Percentiles rank a stretch among this genome's conserved stretches.
Evolutionary conservation across 2,329 filamentous ascomycete species (phyloP).

Genomic region (Xylaria sp.): DNA sequence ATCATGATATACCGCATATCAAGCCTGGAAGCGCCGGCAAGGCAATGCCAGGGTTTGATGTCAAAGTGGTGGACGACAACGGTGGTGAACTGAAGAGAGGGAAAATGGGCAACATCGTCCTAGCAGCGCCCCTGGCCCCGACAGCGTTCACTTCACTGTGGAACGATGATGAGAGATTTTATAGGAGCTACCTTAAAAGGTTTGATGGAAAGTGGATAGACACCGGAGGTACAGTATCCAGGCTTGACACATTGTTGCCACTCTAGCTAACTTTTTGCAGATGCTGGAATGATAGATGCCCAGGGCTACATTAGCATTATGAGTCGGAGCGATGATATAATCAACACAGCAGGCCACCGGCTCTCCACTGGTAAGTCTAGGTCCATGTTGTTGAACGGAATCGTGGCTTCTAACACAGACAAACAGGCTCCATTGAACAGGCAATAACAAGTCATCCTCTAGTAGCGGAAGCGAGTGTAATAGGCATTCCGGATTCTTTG

Average conservation of each 20-base stretch:
- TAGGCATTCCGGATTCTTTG: slow-evolving; percentile 80
- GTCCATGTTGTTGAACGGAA: not conserved
- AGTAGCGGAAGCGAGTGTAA: slow-evolving; percentile 82
- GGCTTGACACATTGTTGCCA: not conserved
- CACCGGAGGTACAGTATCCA: slow-evolving; percentile 60
- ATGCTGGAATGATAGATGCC: slow-evolving; percentile 82
- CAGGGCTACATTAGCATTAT: slow-evolving; percentile 70
- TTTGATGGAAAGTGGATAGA: slow-evolving; percentile 86
- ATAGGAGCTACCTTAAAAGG: slow-evolving; percentile 79
- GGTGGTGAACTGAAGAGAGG: slow-evolving; percentile 72
- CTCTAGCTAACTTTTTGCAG: slow-evolving; percentile 38
- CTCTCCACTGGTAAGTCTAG: slow-evolving; percentile 75
- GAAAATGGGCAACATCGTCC: slow-evolving; percentile 88
- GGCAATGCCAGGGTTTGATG: slow-evolving; percentile 88
- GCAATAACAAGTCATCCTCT: slow-evolving; percentile 79
- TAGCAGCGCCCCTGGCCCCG: slow-evolving; percentile 79
- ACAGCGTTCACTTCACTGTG: slow-evolving; percentile 86
- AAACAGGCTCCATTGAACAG: slow-evolving; percentile 80
- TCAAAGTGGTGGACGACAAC: slow-evolving; percentile 79
- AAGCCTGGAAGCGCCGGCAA: slow-evolving; percentile 89
- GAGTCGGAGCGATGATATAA: slow-evolving; percentile 77
- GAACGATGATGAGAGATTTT: slow-evolving; percentile 84
- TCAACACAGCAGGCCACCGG: slow-evolving; percentile 93
- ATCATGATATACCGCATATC: slow-evolving; percentile 54
- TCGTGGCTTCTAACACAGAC: not conserved